A percentile compares a stretch with the other conserved stretches of the same genome.
These are phyloP conservation scores for Coemansia sp. DNA, from an alignment of 192 early-diverging fungal genomes.

Conservation along the genomic window DNA sequence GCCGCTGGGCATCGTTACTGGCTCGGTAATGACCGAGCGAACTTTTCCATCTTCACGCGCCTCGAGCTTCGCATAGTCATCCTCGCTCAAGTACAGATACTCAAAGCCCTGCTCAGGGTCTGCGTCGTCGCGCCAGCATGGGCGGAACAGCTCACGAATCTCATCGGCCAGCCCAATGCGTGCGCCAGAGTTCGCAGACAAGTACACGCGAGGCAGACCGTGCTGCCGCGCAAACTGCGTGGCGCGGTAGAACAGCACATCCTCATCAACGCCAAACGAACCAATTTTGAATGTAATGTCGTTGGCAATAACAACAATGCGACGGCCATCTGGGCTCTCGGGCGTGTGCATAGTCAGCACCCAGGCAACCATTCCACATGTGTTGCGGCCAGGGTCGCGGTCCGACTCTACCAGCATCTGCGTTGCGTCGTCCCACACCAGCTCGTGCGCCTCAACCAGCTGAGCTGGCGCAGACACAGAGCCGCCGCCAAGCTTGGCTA, in stretches of 20 bases:
- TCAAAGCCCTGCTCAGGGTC: slow-evolving; percentile 88
- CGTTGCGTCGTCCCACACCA: slow-evolving; percentile 80
- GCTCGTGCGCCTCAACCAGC: slow-evolving; percentile 77
- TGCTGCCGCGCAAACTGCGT: slow-evolving; percentile 81
- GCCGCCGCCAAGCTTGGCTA: slow-evolving; percentile 26
- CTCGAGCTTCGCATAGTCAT: slow-evolving; percentile 67
- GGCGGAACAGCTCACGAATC: slow-evolving; percentile 79
- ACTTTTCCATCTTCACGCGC: slow-evolving; percentile 58
- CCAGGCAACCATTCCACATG: slow-evolving; percentile 97
- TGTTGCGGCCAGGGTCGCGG: slow-evolving; percentile 85
- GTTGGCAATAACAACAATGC: slow-evolving; percentile 94
- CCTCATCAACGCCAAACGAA: slow-evolving; percentile 93
- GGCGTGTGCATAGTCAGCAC: slow-evolving; percentile 85
- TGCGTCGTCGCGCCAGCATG: slow-evolving; percentile 78
- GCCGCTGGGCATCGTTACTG: slow-evolving; percentile 62
- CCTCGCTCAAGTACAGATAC: slow-evolving; percentile 85
- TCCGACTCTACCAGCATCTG: slow-evolving; percentile 69
- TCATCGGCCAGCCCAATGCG: slow-evolving; percentile 97
- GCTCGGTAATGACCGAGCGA: slow-evolving; percentile 72
- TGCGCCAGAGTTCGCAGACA: slow-evolving; percentile 98
- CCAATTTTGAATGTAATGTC: slow-evolving; percentile 98
- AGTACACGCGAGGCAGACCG: slow-evolving; percentile 90
- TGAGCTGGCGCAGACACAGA: slow-evolving; percentile 57
- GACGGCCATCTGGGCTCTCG: slow-evolving; percentile 86
- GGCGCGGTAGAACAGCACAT: slow-evolving; percentile 88